Evolutionary conservation across 495 filamentous ascomycete genomes (phyloP).

Genomic region (Chaetomidium leptoderma): DNA sequence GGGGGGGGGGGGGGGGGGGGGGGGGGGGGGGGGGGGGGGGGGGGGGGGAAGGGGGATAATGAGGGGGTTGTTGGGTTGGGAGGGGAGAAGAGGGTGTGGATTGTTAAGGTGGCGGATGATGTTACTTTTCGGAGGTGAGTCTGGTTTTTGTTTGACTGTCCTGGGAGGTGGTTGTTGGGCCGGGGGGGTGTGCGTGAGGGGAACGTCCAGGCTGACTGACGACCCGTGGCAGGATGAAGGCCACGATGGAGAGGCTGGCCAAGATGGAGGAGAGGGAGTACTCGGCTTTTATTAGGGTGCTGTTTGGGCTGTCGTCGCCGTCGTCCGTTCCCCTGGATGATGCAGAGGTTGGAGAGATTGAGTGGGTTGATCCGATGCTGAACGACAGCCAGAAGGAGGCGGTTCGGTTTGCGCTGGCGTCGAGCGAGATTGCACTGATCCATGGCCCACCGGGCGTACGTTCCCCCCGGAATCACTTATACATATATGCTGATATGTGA

Average conservation of each 20-base stretch:
- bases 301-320: conserved; percentile 69
- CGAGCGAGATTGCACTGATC: conserved; percentile 82
- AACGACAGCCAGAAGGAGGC: conserved; percentile 92
- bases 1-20: conserved; percentile 57
- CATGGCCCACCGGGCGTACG: conserved; percentile 84
- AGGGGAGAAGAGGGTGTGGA: conserved; percentile 57
- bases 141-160: background rate
- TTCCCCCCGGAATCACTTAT: background rate
- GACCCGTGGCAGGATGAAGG: conserved; percentile 74
- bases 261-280: conserved; percentile 68
- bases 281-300: conserved; percentile 69
- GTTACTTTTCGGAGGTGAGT: conserved; percentile 76
- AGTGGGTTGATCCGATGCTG: conserved; percentile 73
- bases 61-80: conserved; percentile 61
- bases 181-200: no score
- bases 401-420: conserved; percentile 79
- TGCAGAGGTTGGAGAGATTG: conserved; percentile 44
- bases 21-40: conserved; percentile 63
- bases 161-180: background rate
- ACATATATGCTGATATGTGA: background rate
- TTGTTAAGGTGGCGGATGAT: conserved; percentile 92
- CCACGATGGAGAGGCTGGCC: conserved; percentile 74
- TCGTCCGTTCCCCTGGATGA: conserved; percentile 51
- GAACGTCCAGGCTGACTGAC: background rate
- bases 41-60: conserved; percentile 62